Evolutionary conservation across 2,329 filamentous ascomycete genomes (phyloP).

Genomic region (Colletotrichum sidae): DNA sequence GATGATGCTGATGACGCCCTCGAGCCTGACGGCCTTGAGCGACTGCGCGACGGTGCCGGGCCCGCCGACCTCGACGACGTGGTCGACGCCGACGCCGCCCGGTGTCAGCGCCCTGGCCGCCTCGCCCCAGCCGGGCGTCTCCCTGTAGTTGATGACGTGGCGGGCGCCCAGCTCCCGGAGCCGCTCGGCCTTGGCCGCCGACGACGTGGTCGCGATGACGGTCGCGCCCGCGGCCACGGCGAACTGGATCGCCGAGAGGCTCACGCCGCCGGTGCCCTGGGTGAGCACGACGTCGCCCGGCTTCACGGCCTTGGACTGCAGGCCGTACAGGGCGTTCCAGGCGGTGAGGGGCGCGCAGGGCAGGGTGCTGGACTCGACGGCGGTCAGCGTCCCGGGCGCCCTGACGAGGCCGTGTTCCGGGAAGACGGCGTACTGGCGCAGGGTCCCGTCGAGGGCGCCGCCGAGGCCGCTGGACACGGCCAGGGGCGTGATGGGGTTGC

Average conservation of each 20-base stretch:
- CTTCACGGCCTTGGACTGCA: conserved; percentile 57
- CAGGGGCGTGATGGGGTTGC: conserved; percentile 51
- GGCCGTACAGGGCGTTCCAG: conserved; percentile 74
- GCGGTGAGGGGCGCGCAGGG: conserved; percentile 72
- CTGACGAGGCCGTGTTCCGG: conserved; percentile 75
- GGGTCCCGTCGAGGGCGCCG: conserved; percentile 73
- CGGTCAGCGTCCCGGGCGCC: conserved; percentile 66
- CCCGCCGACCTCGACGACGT: conserved; percentile 62
- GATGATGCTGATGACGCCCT: conserved; percentile 57
- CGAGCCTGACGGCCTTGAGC: conserved; percentile 56
- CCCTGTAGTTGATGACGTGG: conserved; percentile 63
- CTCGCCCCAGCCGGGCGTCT: conserved; percentile 58
- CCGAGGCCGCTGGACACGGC: conserved; percentile 70
- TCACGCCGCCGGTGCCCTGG: conserved; percentile 78
- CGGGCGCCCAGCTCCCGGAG: conserved; percentile 61
- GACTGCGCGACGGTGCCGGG: conserved; percentile 57
- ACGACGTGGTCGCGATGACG: conserved; percentile 62
- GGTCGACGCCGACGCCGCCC: conserved; percentile 58
- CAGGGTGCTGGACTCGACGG: conserved; percentile 67
- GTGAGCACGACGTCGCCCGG: conserved; percentile 71
- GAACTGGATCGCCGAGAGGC: conserved; percentile 73
- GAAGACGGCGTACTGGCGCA: conserved; percentile 76
- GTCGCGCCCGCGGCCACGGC: conserved; percentile 61
- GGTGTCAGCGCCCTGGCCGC: conserved; percentile 54
- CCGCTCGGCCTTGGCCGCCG: conserved; percentile 55